phyloP scores from a whole-genome alignment of 1,284 basidiomycete genomes.

The Apiotrichum veenhuisii region DNA sequence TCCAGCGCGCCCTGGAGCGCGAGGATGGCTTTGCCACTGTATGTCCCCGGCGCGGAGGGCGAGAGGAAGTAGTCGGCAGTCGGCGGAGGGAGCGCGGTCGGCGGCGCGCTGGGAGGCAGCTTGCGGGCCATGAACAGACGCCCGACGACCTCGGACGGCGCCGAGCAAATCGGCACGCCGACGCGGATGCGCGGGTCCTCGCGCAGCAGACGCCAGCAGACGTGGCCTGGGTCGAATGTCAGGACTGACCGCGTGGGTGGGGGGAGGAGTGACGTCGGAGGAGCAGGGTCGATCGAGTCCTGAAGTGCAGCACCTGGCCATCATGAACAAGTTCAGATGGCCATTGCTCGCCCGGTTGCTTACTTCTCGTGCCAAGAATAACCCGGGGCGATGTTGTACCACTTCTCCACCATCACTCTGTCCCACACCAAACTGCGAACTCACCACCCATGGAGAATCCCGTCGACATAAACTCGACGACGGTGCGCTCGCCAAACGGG shows the following conservation, averaged over 20 bases:
- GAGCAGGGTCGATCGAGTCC: too few species aligned
- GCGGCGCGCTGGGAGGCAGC: slow-evolving; percentile 54
- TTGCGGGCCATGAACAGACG: slow-evolving; percentile 59
- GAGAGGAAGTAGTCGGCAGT: slow-evolving; percentile 55
- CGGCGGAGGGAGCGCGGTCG: slow-evolving; percentile 54
- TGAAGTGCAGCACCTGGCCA: too few species aligned
- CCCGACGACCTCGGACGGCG: slow-evolving; percentile 66
- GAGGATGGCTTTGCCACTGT: slow-evolving; percentile 65
- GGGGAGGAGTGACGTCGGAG: too few species aligned
- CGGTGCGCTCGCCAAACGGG: slow-evolving; percentile 61
- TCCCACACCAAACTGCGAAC: neutral
- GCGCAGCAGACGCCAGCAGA: slow-evolving; percentile 8
- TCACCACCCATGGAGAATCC: slow-evolving; percentile 54
- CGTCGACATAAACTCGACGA: slow-evolving; percentile 62
- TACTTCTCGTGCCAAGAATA: too few species aligned
- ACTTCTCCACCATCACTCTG: too few species aligned
- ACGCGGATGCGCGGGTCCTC: slow-evolving; percentile 67
- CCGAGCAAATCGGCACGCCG: slow-evolving; percentile 69
- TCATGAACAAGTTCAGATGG: too few species aligned
- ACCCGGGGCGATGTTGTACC: too few species aligned
- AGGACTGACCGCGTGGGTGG: too few species aligned
- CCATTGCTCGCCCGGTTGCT: too few species aligned
- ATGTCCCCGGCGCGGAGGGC: slow-evolving; percentile 54
- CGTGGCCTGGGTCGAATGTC: slow-evolving; percentile 4
- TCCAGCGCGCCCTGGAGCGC: slow-evolving; percentile 58